Percentiles rank a stretch among this genome's conserved stretches.
These are phyloP conservation scores for Exophiala dermatitidis DNA, from an alignment of 2,329 filamentous ascomycete species.

Conservation along the genomic window DNA sequence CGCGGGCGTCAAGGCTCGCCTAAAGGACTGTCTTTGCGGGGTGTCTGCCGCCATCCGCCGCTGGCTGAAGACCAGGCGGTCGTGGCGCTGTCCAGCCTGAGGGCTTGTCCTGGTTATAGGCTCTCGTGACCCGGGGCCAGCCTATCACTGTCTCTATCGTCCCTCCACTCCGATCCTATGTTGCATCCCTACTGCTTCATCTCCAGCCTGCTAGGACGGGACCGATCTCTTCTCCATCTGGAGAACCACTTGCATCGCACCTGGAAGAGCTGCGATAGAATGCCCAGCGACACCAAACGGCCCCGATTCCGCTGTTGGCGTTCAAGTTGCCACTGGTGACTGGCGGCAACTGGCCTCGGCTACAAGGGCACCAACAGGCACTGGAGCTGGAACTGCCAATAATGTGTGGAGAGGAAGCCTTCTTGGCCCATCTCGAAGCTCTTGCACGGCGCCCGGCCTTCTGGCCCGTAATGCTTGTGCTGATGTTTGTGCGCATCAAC, in stretches of 20 bases:
- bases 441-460: neutral
- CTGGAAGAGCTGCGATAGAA: neutral
- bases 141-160: neutral
- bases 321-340: neutral
- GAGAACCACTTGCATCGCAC: neutral
- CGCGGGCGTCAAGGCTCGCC: neutral
- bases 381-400: no score
- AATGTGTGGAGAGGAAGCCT: no score
- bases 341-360: neutral
- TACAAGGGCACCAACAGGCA: neutral
- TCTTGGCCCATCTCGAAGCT: no score
- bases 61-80: neutral
- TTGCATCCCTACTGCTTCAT: neutral
- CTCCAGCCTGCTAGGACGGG: neutral
- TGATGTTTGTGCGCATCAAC: neutral
- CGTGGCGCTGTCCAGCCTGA: neutral
- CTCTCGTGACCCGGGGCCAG: neutral
- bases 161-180: neutral
- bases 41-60: neutral
- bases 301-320: neutral
- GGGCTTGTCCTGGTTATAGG: neutral
- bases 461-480: neutral
- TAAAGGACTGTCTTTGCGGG: neutral
- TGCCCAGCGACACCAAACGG: neutral
- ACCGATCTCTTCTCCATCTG: slow-evolving; percentile 12